Conservation (phyloP, 108 stramenopile species). For the Discostella stelligeroides region DNA sequence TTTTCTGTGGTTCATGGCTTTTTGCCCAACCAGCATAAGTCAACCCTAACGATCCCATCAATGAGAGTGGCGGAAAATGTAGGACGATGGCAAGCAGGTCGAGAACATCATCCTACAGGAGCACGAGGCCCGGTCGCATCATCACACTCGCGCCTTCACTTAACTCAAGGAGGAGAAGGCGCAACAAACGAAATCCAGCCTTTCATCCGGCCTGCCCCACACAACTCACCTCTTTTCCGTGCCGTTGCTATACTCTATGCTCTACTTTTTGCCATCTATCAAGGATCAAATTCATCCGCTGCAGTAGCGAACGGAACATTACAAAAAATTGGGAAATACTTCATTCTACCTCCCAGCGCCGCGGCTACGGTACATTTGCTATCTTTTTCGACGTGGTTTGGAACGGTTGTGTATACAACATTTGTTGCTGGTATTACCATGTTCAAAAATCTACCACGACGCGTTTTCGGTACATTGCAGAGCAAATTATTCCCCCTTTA, state of each 20-base stretch:
- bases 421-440: conserved; percentile 83
- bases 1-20: too few relatives aligned
- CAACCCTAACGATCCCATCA: too few relatives aligned
- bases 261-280: conserved; percentile 40
- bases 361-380: conserved; percentile 61
- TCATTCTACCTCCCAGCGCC: conserved; percentile 43
- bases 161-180: conserved; percentile 11
- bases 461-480: conserved; percentile 84
- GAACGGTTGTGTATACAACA: conserved; percentile 70
- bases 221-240: conserved; percentile 47
- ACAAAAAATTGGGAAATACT: conserved; percentile 25
- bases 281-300: conserved; percentile 24
- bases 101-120: too few relatives aligned
- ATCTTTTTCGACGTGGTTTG: conserved; percentile 78
- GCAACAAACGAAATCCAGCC: conserved; percentile 14
- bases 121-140: conserved; percentile 2
- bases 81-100: too few relatives aligned
- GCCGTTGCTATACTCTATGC: conserved; percentile 32
- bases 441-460: conserved; percentile 84
- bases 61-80: too few relatives aligned
- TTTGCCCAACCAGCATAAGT: too few relatives aligned
- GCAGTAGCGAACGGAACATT: conserved; percentile 10
- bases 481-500: conserved; percentile 81
- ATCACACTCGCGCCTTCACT: conserved; percentile 1
- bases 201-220: conserved; percentile 45